Evolutionary conservation across 345 rosid species (phyloP).

Genomic region (Orychophragmus violaceus): DNA sequence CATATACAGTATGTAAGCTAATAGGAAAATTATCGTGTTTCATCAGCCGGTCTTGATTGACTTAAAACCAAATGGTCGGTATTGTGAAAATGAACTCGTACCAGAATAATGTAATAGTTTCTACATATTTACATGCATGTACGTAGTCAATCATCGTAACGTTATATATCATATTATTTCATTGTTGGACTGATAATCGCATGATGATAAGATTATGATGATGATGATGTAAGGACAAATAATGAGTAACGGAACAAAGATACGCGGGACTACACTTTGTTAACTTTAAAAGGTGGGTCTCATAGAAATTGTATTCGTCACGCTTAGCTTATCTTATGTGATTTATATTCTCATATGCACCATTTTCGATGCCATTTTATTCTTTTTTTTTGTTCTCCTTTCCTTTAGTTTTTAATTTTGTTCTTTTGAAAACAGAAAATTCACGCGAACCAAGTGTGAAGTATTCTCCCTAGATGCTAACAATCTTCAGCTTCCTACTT

Average conservation of each 20-base stretch:
- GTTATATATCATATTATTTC: background rate
- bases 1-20: no score
- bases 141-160: background rate
- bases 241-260: conserved; percentile 16
- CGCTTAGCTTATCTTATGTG: conserved; percentile 27
- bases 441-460: conserved; percentile 24
- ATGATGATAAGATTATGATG: conserved; percentile 9
- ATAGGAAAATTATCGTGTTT: no score
- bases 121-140: background rate
- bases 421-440: background rate
- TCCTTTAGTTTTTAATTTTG: conserved; percentile 1
- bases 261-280: conserved; percentile 16
- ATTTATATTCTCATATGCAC: conserved; percentile 29
- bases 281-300: conserved; percentile 28
- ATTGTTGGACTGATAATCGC: background rate
- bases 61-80: no score
- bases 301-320: conserved; percentile 23
- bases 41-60: no score
- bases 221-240: background rate
- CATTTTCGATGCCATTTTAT: conserved; percentile 28
- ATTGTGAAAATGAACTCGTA: background rate
- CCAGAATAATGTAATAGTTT: background rate
- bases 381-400: conserved; percentile 10
- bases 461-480: conserved; percentile 35
- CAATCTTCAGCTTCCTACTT: conserved; percentile 31